phyloP scores from a whole-genome alignment of 2,329 filamentous ascomycete genomes.

The Phialocephala subalpina region DNA sequence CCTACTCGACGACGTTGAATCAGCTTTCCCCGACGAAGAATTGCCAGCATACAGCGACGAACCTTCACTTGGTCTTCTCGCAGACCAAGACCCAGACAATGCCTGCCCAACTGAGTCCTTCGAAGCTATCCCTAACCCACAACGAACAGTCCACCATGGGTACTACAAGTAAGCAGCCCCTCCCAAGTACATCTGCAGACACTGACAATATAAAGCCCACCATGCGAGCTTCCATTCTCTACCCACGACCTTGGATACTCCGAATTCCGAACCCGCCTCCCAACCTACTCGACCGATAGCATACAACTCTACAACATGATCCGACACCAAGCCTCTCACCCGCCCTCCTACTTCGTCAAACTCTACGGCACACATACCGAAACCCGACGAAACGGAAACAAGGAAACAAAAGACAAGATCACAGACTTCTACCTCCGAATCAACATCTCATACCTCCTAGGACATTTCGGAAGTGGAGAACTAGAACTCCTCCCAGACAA shows the following conservation, averaged over 20 bases:
- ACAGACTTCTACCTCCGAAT: constrained; percentile 67
- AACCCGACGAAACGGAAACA: constrained; percentile 44
- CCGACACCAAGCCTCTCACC: constrained; percentile 37
- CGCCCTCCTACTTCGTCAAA: constrained; percentile 40
- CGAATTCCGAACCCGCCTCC: constrained; percentile 40
- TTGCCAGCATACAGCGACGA: constrained; percentile 32
- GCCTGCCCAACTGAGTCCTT: not conserved
- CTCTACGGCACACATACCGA: constrained; percentile 45
- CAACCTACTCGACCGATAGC: constrained; percentile 37
- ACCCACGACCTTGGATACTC: constrained; percentile 34
- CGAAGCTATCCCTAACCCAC: not conserved
- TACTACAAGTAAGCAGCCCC: not conserved
- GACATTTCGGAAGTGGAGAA: constrained; percentile 51
- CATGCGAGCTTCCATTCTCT: constrained; percentile 37
- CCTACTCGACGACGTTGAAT: constrained; percentile 30
- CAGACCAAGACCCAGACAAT: not conserved
- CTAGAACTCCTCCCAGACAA: constrained; percentile 63
- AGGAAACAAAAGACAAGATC: constrained; percentile 56
- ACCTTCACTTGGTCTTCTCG: constrained; percentile 5
- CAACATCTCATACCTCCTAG: constrained; percentile 66
- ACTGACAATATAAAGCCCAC: constrained; percentile 20
- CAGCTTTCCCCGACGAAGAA: constrained; percentile 28
- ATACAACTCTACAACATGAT: constrained; percentile 39
- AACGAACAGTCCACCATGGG: not conserved
- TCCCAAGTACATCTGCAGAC: not conserved